phyloP scores from a whole-genome alignment of 208 protist genomes.

The Trichomonas gallinae region DNA sequence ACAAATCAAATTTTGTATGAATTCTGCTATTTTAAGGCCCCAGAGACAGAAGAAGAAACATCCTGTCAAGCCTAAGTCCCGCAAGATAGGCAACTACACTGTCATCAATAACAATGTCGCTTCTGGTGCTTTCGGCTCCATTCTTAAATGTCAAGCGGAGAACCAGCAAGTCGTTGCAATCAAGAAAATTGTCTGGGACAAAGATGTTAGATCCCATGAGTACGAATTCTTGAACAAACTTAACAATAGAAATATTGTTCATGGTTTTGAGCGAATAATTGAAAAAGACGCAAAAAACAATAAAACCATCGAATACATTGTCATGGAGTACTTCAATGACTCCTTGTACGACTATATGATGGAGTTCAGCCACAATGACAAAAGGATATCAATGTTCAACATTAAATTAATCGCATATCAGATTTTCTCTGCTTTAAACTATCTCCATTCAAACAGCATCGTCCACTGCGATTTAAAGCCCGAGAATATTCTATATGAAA shows the following conservation, averaged over 20 bases:
- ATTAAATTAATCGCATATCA: slow-evolving; percentile 78
- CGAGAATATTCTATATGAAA: slow-evolving; percentile 72
- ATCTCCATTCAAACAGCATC: slow-evolving; percentile 73
- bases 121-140: not conserved
- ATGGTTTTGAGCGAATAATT: not conserved
- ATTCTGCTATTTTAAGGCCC: too few species aligned
- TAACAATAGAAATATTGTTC: not conserved
- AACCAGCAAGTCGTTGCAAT: not conserved
- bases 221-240: not conserved
- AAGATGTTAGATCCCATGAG: not conserved
- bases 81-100: too few species aligned
- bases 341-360: slow-evolving; percentile 72
- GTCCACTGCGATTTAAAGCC: slow-evolving; percentile 83
- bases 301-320: slow-evolving; percentile 88
- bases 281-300: slow-evolving; percentile 23
- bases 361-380: slow-evolving; percentile 63
- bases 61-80: too few species aligned
- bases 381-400: not conserved
- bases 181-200: not conserved
- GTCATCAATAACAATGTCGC: too few species aligned
- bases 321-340: slow-evolving; percentile 91
- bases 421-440: slow-evolving; percentile 76
- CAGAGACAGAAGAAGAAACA: too few species aligned
- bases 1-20: too few species aligned
- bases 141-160: not conserved